Conservation (phyloP, 495 filamentous ascomycete genomes). For the Entonaema liquescens region DNA sequence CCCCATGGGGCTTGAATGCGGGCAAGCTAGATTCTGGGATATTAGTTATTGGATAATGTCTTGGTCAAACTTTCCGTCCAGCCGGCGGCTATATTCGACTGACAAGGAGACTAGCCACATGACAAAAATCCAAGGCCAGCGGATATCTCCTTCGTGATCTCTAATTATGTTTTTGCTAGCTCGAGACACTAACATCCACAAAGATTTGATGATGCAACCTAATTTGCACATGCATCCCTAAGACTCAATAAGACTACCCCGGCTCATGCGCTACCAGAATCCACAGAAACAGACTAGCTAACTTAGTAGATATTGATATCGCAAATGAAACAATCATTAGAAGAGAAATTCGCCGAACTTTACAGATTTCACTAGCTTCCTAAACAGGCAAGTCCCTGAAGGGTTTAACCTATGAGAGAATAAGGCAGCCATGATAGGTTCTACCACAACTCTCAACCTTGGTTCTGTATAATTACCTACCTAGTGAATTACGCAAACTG, state of each 20-base stretch:
- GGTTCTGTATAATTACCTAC: no score
- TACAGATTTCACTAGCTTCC: neutral
- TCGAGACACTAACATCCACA: neutral
- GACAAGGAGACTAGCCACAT: neutral
- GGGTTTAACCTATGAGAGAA: neutral
- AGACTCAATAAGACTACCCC: neutral
- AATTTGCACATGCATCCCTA: neutral
- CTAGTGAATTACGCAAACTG: neutral
- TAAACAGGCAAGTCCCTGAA: neutral
- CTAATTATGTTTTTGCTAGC: neutral
- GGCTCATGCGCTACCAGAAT: neutral
- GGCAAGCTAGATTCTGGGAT: slow-evolving; percentile 3
- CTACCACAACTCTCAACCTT: neutral
- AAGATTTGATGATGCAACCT: neutral
- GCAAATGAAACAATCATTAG: neutral
- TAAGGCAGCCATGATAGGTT: neutral
- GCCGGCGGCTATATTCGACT: slow-evolving; percentile 33
- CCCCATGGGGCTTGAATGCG: slow-evolving; percentile 32
- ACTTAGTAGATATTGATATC: neutral
- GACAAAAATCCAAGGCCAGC: neutral
- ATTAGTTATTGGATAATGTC: slow-evolving; percentile 4
- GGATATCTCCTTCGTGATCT: neutral
- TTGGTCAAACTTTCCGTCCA: slow-evolving; percentile 23
- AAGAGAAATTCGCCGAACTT: neutral
- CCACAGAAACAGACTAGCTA: neutral